phyloP scores from a whole-genome alignment of 2,329 filamentous ascomycete genomes.

The Xylariaceae sp. region DNA sequence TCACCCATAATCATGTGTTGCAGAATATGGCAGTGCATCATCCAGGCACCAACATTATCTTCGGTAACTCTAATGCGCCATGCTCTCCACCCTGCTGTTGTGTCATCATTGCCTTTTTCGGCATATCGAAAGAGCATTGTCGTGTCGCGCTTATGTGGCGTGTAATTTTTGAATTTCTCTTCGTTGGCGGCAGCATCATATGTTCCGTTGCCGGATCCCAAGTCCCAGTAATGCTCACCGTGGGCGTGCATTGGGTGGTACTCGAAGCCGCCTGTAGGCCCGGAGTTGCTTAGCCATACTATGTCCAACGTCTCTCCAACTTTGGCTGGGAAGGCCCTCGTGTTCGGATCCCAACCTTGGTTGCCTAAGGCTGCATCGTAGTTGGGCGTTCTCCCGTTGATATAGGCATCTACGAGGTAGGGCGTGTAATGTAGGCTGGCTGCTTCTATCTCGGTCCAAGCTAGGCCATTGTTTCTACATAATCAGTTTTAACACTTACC shows the following conservation, averaged over 20 bases:
- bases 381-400: conserved; percentile 56
- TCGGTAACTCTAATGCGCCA: conserved; percentile 58
- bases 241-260: conserved; percentile 62
- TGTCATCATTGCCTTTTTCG: conserved; percentile 45
- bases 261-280: conserved; percentile 47
- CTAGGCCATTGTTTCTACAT: conserved; percentile 47
- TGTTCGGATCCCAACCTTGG: conserved; percentile 59
- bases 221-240: conserved; percentile 59
- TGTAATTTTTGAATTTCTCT: conserved; percentile 42
- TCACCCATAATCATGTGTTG: conserved; percentile 64
- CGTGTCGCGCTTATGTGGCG: conserved; percentile 50
- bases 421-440: conserved; percentile 42
- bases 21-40: conserved; percentile 66
- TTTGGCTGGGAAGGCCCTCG: conserved; percentile 56
- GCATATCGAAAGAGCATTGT: conserved; percentile 63
- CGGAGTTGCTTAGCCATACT: conserved; percentile 52
- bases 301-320: conserved; percentile 63
- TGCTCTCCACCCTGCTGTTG: conserved; percentile 62
- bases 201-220: conserved; percentile 58
- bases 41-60: conserved; percentile 62
- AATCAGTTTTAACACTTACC: not conserved
- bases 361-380: conserved; percentile 57
- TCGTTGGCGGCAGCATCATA: conserved; percentile 59
- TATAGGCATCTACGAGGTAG: conserved; percentile 59
- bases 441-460: conserved; percentile 50